These are phyloP conservation scores for Fusarium poae DNA, from an alignment of 2,329 filamentous ascomycete species.

Conservation along the genomic window DNA sequence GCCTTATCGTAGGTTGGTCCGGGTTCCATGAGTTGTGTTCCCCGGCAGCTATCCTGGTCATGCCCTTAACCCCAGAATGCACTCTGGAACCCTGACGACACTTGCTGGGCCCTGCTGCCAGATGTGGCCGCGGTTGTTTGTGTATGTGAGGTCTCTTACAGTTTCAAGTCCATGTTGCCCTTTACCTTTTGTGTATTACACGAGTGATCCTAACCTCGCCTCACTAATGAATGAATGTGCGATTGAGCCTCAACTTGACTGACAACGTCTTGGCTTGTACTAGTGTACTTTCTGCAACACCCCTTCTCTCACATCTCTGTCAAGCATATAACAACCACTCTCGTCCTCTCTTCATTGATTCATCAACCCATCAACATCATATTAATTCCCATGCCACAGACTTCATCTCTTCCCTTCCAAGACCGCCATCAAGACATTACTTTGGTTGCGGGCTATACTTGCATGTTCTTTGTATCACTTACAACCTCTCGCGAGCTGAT, in stretches of 20 bases:
- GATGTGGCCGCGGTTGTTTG: conserved; percentile 22
- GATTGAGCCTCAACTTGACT: conserved; percentile 47
- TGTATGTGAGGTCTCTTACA: conserved; percentile 25
- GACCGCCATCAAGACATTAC: conserved; percentile 39
- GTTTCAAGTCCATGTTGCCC: conserved; percentile 42
- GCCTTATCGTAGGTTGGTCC: conserved; percentile 34
- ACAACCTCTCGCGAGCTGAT: conserved; percentile 11
- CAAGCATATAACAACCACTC: conserved; percentile 34
- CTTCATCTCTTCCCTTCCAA: conserved; percentile 27
- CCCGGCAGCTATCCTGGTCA: conserved; percentile 38
- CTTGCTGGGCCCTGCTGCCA: conserved; percentile 34
- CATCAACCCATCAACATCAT: conserved; percentile 3
- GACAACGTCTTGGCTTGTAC: conserved; percentile 26
- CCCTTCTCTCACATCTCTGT: conserved; percentile 15
- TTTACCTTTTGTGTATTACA: conserved; percentile 38
- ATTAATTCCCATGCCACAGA: conserved; percentile 38
- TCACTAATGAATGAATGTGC: conserved; percentile 49
- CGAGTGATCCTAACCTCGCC: conserved; percentile 43
- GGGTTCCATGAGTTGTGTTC: conserved; percentile 22
- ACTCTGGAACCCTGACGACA: conserved; percentile 48
- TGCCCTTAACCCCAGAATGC: conserved; percentile 33
- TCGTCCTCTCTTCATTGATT: conserved; percentile 9
- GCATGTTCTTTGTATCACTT: conserved; percentile 13
- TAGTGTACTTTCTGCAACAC: conserved; percentile 6
- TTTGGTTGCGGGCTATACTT: conserved; percentile 33